Evolutionary conservation across 306 rosid genomes (phyloP).

Genomic region (Trifolium repens): DNA sequence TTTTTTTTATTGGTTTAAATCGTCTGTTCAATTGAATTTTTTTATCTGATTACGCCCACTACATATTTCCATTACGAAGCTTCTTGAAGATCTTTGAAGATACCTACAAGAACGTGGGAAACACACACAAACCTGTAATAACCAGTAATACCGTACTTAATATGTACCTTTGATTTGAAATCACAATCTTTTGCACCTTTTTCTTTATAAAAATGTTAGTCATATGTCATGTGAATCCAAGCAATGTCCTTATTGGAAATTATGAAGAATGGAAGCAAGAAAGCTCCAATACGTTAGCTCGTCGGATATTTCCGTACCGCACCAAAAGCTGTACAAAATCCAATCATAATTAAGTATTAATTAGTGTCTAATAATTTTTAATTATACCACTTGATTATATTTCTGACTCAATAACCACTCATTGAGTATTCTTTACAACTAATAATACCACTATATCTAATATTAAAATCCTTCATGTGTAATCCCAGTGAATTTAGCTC

Average conservation of each 20-base stretch:
- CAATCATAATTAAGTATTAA: not conserved
- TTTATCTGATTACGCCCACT: too few relatives aligned
- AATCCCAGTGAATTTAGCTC: too few relatives aligned
- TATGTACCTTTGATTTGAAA: slow-evolving; percentile 2
- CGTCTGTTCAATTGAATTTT: too few relatives aligned
- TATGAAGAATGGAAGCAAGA: slow-evolving; percentile 10
- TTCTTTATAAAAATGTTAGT: not conserved
- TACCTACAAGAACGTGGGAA: not conserved
- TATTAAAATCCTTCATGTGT: too few relatives aligned
- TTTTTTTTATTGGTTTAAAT: too few relatives aligned
- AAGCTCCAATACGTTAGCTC: slow-evolving; percentile 24
- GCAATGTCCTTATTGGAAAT: slow-evolving; percentile 11
- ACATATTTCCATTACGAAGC: not conserved
- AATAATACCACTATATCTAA: too few relatives aligned
- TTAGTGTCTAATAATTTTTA: not conserved
- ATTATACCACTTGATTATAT: slow-evolving; percentile 24
- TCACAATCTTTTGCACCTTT: not conserved
- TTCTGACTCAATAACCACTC: too few relatives aligned
- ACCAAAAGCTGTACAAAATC: slow-evolving; percentile 20
- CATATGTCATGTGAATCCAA: not conserved
- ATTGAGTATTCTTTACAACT: too few relatives aligned
- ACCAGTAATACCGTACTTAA: slow-evolving; percentile 1
- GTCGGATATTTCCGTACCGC: slow-evolving; percentile 41
- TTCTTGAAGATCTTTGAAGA: not conserved
- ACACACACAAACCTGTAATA: not conserved